Evolutionary conservation across 148 eudicot species (phyloP).

Genomic region (Nepenthes gracilis): DNA sequence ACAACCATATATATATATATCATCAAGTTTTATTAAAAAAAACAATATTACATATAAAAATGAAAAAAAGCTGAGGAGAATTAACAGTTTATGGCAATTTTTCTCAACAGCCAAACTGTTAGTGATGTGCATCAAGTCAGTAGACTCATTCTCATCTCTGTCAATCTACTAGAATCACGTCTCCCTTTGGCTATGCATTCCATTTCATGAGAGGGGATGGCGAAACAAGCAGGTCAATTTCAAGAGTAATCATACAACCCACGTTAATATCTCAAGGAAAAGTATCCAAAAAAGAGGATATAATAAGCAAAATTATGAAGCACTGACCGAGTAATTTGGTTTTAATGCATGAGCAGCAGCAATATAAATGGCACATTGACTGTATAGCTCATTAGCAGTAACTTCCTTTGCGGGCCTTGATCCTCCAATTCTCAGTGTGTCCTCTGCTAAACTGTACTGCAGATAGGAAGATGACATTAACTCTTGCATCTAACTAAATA

Average conservation of each 20-base stretch:
- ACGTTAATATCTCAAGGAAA: background rate
- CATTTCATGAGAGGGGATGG: no score
- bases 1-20: background rate
- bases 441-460: conserved; percentile 98
- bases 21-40: background rate
- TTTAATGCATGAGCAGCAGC: conserved; percentile 96
- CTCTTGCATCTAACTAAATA: background rate
- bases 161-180: no score
- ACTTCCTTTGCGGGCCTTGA: conserved; percentile 36
- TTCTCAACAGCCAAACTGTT: no score
- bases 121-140: no score
- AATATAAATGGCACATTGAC: conserved; percentile 84
- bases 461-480: conserved; percentile 4
- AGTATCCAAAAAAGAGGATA: conserved; percentile 2
- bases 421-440: conserved; percentile 69
- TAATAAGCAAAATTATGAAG: conserved; percentile 1
- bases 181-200: no score
- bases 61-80: no score
- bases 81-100: no score
- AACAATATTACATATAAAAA: no score
- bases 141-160: no score
- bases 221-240: no score
- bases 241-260: no score
- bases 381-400: conserved; percentile 68
- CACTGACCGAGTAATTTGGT: conserved; percentile 69